These are phyloP conservation scores for Protomyces gravidus DNA, from an alignment of 1,139 yeast species.

Conservation along the genomic window DNA sequence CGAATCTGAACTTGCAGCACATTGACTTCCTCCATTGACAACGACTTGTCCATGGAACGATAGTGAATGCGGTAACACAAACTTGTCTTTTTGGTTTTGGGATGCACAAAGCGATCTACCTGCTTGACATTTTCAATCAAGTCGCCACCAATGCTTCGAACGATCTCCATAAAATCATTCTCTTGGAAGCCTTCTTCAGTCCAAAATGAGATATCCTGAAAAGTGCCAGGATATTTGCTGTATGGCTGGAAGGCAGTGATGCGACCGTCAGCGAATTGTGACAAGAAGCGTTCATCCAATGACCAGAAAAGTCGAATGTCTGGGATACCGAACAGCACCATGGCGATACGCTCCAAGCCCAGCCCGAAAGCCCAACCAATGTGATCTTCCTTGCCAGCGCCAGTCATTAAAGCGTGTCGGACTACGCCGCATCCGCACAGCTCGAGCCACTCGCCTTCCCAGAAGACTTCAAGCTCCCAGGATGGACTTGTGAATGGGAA, in stretches of 20 bases:
- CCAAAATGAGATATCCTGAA: conserved; percentile 92
- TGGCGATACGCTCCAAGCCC: conserved; percentile 92
- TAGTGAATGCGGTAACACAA: conserved; percentile 86
- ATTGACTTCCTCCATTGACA: conserved; percentile 78
- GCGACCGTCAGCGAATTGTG: conserved; percentile 62
- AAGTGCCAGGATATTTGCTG: conserved; percentile 84
- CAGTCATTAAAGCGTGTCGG: conserved; percentile 66
- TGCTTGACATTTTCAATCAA: conserved; percentile 78
- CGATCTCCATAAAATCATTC: conserved; percentile 91
- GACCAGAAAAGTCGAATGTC: conserved; percentile 95
- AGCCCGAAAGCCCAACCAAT: conserved; percentile 98
- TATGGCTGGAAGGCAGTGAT: conserved; percentile 79
- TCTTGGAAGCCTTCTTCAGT: conserved; percentile 52
- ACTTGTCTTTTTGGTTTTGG: conserved; percentile 69
- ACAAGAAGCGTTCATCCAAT: conserved; percentile 65
- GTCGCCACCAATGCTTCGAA: conserved; percentile 76
- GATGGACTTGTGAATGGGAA: conserved; percentile 99
- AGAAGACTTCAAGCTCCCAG: conserved; percentile 98
- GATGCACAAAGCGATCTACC: conserved; percentile 73
- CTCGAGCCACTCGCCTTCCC: conserved; percentile 98
- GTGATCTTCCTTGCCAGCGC: conserved; percentile 54
- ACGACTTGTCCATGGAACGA: conserved; percentile 91
- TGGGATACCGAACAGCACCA: conserved; percentile 90
- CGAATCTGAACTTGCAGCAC: conserved; percentile 62
- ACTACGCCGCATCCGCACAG: conserved; percentile 96